phyloP scores from a whole-genome alignment of 1,284 basidiomycete species.

The Trametes pubescens region DNA sequence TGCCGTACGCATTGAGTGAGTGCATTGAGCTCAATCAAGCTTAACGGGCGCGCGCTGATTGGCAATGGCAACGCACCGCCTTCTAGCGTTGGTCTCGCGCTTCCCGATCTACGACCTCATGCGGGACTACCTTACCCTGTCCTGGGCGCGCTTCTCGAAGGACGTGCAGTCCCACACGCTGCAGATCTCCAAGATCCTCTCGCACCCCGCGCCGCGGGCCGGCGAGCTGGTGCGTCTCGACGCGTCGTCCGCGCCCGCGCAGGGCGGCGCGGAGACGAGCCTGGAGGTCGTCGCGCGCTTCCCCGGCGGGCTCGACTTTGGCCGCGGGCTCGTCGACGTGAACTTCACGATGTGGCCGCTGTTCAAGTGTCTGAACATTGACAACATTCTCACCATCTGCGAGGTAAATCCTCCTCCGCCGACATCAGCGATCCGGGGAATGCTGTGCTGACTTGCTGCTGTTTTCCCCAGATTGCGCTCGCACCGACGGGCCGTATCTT shows the following conservation, averaged over 20 bases:
- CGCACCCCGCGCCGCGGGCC: slow-evolving; percentile 85
- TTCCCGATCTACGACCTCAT: slow-evolving; percentile 94
- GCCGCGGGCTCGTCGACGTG: slow-evolving; percentile 83
- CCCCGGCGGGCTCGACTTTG: slow-evolving; percentile 86
- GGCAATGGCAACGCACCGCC: background rate
- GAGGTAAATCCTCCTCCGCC: slow-evolving; percentile 62
- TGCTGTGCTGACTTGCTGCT: slow-evolving; percentile 7
- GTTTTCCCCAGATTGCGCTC: slow-evolving; percentile 74
- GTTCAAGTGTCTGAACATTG: slow-evolving; percentile 93
- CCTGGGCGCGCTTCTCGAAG: slow-evolving; percentile 93
- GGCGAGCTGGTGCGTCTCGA: slow-evolving; percentile 87
- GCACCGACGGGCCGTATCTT: slow-evolving; percentile 92
- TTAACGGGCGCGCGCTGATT: slow-evolving; percentile 7
- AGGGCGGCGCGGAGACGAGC: slow-evolving; percentile 60
- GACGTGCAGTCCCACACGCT: slow-evolving; percentile 89
- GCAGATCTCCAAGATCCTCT: slow-evolving; percentile 85
- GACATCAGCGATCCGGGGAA: background rate
- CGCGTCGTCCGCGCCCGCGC: slow-evolving; percentile 66
- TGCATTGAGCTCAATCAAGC: slow-evolving; percentile 33
- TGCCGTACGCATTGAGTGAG: slow-evolving; percentile 90
- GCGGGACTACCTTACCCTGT: slow-evolving; percentile 91
- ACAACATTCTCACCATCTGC: slow-evolving; percentile 93
- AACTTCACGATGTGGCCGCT: slow-evolving; percentile 98
- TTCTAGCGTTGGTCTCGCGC: slow-evolving; percentile 82
- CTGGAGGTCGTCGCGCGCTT: slow-evolving; percentile 87